phyloP scores from a whole-genome alignment of 1,284 basidiomycete species.

The Phlebopus sp. region DNA sequence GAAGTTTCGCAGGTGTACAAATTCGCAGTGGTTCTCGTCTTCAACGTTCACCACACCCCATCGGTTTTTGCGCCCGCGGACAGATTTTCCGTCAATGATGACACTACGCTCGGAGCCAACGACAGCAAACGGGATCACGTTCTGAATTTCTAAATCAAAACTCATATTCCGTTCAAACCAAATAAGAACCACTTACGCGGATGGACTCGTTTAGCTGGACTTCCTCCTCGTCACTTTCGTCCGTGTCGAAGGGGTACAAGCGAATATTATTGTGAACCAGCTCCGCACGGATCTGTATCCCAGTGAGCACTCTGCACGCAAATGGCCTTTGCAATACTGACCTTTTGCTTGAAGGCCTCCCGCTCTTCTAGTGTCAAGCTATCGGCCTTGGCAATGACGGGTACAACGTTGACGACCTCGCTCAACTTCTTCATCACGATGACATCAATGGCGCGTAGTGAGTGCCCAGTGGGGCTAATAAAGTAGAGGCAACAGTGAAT shows the following conservation, averaged over 20 bases:
- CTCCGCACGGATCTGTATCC: slow-evolving; percentile 82
- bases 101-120: slow-evolving; percentile 95
- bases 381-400: slow-evolving; percentile 98
- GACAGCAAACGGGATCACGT: slow-evolving; percentile 94
- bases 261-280: slow-evolving; percentile 92
- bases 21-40: slow-evolving; percentile 96
- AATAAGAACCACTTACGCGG: slow-evolving; percentile 53
- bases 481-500: slow-evolving; percentile 99
- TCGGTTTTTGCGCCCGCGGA: slow-evolving; percentile 94
- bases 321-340: slow-evolving; percentile 26
- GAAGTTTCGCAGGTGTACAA: slow-evolving; percentile 96
- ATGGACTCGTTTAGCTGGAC: slow-evolving; percentile 89
- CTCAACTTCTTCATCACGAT: slow-evolving; percentile 99
- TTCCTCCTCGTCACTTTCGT: slow-evolving; percentile 93
- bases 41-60: slow-evolving; percentile 99
- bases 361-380: slow-evolving; percentile 92
- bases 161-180: slow-evolving; percentile 1
- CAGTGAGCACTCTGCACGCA: slow-evolving; percentile 4
- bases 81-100: slow-evolving; percentile 92
- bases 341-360: slow-evolving; percentile 90
- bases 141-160: slow-evolving; percentile 41
- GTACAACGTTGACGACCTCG: slow-evolving; percentile 98
- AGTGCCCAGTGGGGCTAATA: slow-evolving; percentile 96
- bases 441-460: slow-evolving; percentile 90
- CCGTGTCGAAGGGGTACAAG: slow-evolving; percentile 95